Conservation (phyloP, 2,329 filamentous ascomycete species). For the Ophiosphaerella korrae region DNA sequence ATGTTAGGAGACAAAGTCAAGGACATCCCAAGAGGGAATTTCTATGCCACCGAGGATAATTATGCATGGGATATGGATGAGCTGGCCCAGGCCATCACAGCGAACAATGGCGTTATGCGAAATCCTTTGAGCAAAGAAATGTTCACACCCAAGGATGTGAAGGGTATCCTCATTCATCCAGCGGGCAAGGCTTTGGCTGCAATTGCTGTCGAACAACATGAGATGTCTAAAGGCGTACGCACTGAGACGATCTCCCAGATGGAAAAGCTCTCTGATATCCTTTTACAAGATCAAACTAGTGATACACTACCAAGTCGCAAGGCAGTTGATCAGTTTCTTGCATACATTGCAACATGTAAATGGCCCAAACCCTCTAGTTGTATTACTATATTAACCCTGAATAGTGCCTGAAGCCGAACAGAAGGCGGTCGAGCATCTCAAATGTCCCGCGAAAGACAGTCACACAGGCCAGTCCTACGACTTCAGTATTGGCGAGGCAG, state of each 20-base stretch:
- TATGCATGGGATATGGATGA: constrained; percentile 49
- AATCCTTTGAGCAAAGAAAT: constrained; percentile 43
- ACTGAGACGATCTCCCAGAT: constrained; percentile 35
- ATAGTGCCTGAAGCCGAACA: constrained; percentile 34
- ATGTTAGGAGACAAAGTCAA: constrained; percentile 41
- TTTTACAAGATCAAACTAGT: constrained; percentile 35
- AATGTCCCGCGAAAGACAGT: constrained; percentile 38
- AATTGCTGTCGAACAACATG: constrained; percentile 37
- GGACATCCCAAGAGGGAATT: constrained; percentile 41
- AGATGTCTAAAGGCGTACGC: constrained; percentile 42
- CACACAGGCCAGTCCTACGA: constrained; percentile 43
- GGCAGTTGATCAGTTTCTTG: constrained; percentile 40
- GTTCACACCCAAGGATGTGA: constrained; percentile 43
- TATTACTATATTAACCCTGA: constrained; percentile 1
- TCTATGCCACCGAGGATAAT: constrained; percentile 48
- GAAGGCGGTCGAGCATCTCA: constrained; percentile 36
- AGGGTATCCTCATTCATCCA: constrained; percentile 35
- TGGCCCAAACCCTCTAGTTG: not conserved
- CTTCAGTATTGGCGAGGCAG: constrained; percentile 38
- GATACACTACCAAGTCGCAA: constrained; percentile 36
- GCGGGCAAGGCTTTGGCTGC: constrained; percentile 31
- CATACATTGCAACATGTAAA: constrained; percentile 41
- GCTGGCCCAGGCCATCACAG: constrained; percentile 38
- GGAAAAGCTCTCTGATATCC: constrained; percentile 31
- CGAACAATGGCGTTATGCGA: constrained; percentile 38